Evolutionary conservation across 2,329 filamentous ascomycete genomes (phyloP).

Genomic region (Verticillium zaregamsianum): DNA sequence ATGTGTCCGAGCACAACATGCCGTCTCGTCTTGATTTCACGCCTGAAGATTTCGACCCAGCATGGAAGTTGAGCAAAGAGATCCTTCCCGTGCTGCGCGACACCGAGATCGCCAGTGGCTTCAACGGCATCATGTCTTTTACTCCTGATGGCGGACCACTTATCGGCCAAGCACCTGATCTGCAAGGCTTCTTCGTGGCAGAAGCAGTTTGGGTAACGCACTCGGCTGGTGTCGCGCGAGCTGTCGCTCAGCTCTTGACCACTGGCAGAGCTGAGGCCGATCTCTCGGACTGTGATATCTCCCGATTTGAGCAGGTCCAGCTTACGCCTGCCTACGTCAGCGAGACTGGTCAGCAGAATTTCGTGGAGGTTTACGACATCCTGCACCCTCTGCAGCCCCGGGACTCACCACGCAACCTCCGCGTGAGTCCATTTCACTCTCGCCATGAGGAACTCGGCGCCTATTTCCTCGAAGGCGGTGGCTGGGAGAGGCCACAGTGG

Average conservation of each 20-base stretch:
- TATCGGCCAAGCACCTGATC: slow-evolving; percentile 50
- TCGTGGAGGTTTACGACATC: slow-evolving; percentile 62
- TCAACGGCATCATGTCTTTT: slow-evolving; percentile 65
- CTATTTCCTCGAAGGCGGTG: slow-evolving; percentile 54
- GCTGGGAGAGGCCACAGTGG: slow-evolving; percentile 62
- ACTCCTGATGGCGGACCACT: slow-evolving; percentile 60
- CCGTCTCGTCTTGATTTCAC: slow-evolving; percentile 60
- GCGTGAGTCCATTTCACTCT: slow-evolving; percentile 53
- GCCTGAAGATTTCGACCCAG: slow-evolving; percentile 53
- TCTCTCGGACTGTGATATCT: slow-evolving; percentile 54
- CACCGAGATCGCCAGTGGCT: slow-evolving; percentile 51
- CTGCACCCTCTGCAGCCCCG: slow-evolving; percentile 56
- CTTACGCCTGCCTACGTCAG: slow-evolving; percentile 49
- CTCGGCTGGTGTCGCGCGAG: slow-evolving; percentile 58
- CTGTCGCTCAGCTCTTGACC: slow-evolving; percentile 55
- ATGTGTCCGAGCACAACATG: slow-evolving; percentile 58
- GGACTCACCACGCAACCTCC: slow-evolving; percentile 52
- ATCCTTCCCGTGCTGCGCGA: slow-evolving; percentile 49
- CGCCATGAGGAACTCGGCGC: slow-evolving; percentile 52
- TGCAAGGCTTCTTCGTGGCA: slow-evolving; percentile 60
- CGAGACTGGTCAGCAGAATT: slow-evolving; percentile 58
- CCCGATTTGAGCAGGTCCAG: slow-evolving; percentile 59
- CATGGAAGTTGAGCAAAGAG: slow-evolving; percentile 52
- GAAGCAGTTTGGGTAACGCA: slow-evolving; percentile 66
- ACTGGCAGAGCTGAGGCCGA: slow-evolving; percentile 51